Conservation (phyloP, 2,329 filamentous ascomycete genomes). For the Beauveria bassiana region DNA sequence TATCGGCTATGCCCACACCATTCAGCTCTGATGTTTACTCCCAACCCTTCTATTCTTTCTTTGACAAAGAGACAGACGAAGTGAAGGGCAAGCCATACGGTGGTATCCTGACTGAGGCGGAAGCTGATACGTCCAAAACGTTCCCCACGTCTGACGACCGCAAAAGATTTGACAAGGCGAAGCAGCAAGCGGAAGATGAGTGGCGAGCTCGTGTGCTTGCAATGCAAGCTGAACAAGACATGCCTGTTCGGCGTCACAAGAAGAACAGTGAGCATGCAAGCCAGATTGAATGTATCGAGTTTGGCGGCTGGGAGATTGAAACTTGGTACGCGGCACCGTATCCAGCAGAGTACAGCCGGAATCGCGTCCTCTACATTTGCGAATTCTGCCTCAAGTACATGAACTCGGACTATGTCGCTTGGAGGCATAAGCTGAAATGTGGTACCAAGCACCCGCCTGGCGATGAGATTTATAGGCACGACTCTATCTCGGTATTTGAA, state of each 20-base stretch:
- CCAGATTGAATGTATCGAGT: slow-evolving; percentile 98
- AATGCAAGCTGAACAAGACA: slow-evolving; percentile 56
- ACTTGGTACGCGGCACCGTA: slow-evolving; percentile 99
- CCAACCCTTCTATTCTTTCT: slow-evolving; percentile 80
- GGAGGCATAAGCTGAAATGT: slow-evolving; percentile 96
- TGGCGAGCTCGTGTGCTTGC: slow-evolving; percentile 63
- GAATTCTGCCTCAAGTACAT: slow-evolving; percentile 99
- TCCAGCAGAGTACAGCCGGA: slow-evolving; percentile 95
- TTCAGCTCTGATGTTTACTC: slow-evolving; percentile 54
- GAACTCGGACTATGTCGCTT: slow-evolving; percentile 97
- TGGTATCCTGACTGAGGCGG: slow-evolving; percentile 78
- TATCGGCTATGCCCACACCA: slow-evolving; percentile 39
- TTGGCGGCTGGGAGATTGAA: slow-evolving; percentile 95
- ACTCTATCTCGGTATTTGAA: slow-evolving; percentile 90
- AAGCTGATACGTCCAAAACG: slow-evolving; percentile 87
- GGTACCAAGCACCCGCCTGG: slow-evolving; percentile 93
- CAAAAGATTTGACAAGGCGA: slow-evolving; percentile 80
- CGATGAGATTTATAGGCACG: slow-evolving; percentile 93
- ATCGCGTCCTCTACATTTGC: slow-evolving; percentile 95
- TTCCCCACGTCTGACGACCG: slow-evolving; percentile 74
- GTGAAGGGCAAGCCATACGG: slow-evolving; percentile 90
- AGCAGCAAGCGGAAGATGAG: slow-evolving; percentile 84
- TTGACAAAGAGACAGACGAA: slow-evolving; percentile 83
- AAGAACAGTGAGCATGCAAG: slow-evolving; percentile 82
- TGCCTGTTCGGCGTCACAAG: slow-evolving; percentile 55